Evolutionary conservation across 192 early-diverging fungal genomes (phyloP), one percentile per base, ranked within the genome.

Genomic region (Coemansia sp.): DNA sequence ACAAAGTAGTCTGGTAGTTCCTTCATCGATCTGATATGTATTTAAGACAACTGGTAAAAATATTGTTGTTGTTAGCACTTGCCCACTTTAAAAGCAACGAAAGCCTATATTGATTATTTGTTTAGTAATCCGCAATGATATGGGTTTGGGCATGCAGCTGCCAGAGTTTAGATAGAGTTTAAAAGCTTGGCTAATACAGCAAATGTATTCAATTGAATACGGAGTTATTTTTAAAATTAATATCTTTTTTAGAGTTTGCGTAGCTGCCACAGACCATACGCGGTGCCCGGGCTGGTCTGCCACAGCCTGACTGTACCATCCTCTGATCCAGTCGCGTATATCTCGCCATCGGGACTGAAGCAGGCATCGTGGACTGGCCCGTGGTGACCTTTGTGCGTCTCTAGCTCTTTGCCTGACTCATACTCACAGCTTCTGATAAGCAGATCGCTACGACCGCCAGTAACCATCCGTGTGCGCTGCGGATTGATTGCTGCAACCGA

Each of bases 221-320:
- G 39, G n/a, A n/a, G n/a, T n/a, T n/a, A n/a, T n/a, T n/a, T n/a
- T n/a, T n/a, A n/a, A n/a, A n/a, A n/a, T n/a, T n/a, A n/a, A n/a
- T n/a, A n/a, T n/a, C n/a, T n/a, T n/a, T 53, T 45, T 14, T 55
- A 59, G 49, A 51, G 38, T 43, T 66, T 64, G 33, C 72, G 66
- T n/a, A 53, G 54, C 64, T 92, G 85, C 93, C 93, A 95, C 45
- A 93, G 68, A 9, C 91, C 93, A 62, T 93, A 93, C 15, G 83
- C 69, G 18, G 83, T 88, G 22, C 88, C 89, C 11, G 93, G 91
- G 24, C 73, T 81, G 6, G 91, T 87, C 70, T 95, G 92, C 93
- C 93, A 95, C 50, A 95, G 74, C 48, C 93, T 78, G 44, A 95
- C 91, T 4, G 93, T 95, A 0, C 93, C 93, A 59, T 95, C 93